Percentiles rank a stretch among this genome's conserved stretches.
Evolutionary conservation across 2,329 filamentous ascomycete species (phyloP).

Genomic region (Paracamarosporium sp.): DNA sequence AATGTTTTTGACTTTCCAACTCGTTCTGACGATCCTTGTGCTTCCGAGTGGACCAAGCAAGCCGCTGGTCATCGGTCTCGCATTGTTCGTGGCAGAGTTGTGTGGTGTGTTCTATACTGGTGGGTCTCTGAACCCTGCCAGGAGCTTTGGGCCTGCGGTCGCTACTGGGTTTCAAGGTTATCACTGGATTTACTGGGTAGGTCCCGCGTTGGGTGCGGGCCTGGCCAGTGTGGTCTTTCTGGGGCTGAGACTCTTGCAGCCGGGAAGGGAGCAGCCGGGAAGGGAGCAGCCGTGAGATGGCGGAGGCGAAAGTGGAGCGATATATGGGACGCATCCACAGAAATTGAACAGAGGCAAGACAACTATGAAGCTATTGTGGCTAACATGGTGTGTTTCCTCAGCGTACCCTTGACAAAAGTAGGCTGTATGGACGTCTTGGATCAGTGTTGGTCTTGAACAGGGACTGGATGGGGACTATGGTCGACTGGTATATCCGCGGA

Average conservation of each 20-base stretch:
- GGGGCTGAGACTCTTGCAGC: slow-evolving; percentile 1
- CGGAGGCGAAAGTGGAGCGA: neutral
- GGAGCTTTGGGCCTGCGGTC: slow-evolving; percentile 53
- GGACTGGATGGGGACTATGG: neutral
- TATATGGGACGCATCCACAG: neutral
- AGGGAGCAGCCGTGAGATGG: neutral
- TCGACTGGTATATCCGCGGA: neutral
- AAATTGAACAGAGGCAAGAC: neutral
- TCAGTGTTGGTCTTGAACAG: too few species aligned
- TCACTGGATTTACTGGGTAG: slow-evolving; percentile 6
- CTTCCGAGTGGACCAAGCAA: slow-evolving; percentile 52
- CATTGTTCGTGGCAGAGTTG: slow-evolving; percentile 64
- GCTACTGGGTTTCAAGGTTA: slow-evolving; percentile 15
- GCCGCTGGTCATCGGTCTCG: slow-evolving; percentile 72
- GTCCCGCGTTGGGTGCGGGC: neutral
- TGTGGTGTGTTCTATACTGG: slow-evolving; percentile 55
- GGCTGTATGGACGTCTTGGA: neutral
- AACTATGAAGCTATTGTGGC: neutral
- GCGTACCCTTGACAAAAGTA: neutral
- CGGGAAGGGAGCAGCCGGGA: neutral
- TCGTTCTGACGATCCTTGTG: slow-evolving; percentile 55
- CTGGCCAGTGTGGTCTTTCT: neutral
- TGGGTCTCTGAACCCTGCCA: slow-evolving; percentile 52
- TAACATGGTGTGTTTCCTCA: neutral
- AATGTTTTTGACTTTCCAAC: slow-evolving; percentile 32